Evolutionary conservation across 768 basidiomycete species (phyloP).

Genomic region (Boletus fagicola): DNA sequence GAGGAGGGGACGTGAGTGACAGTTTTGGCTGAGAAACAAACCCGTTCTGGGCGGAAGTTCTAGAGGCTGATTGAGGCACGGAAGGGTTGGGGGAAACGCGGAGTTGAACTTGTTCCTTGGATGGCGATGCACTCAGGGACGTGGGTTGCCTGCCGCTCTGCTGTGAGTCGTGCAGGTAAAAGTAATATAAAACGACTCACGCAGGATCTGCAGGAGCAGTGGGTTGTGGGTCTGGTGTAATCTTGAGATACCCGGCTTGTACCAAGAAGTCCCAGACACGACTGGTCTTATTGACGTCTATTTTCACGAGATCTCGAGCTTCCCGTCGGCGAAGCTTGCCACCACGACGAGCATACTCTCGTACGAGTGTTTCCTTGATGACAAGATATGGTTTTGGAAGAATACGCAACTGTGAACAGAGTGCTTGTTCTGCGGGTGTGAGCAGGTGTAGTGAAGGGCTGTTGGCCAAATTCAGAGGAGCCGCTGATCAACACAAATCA

Average conservation of each 20-base stretch:
- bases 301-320: conserved; percentile 86
- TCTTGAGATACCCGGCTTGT: conserved; percentile 77
- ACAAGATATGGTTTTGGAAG: conserved; percentile 93
- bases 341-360: conserved; percentile 87
- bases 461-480: conserved; percentile 86
- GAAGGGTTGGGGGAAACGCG: conserved; percentile 21
- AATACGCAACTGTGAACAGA: conserved; percentile 88
- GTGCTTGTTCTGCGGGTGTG: conserved; percentile 78
- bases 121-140: conserved; percentile 23
- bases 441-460: conserved; percentile 88
- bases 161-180: not conserved
- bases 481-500: conserved; percentile 33
- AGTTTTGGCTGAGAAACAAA: conserved; percentile 15
- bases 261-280: conserved; percentile 93
- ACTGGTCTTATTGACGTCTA: conserved; percentile 91
- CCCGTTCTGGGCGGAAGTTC: conserved; percentile 20
- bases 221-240: conserved; percentile 50
- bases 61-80: conserved; percentile 3
- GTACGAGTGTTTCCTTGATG: conserved; percentile 92
- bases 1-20: conserved; percentile 22
- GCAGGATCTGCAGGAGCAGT: conserved; percentile 34
- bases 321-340: conserved; percentile 87
- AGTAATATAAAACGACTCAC: conserved; percentile 28
- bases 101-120: conserved; percentile 25
- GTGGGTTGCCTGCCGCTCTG: conserved; percentile 12